Evolutionary conservation across 768 basidiomycete species (phyloP), one percentile per base, ranked within the genome.

Genomic region (Macrolepiota dolichaula): DNA sequence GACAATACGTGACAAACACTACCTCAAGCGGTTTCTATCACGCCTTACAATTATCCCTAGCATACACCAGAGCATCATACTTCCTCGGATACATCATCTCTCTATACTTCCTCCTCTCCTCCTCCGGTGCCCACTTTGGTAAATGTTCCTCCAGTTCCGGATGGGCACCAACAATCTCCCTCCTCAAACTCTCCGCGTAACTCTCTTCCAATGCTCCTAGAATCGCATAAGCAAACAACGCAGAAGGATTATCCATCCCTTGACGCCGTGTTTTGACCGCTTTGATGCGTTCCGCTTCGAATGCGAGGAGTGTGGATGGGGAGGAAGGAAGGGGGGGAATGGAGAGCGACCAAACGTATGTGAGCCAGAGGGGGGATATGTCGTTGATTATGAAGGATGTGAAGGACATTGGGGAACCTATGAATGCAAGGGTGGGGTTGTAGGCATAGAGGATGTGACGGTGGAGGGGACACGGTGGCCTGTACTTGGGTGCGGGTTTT

Each of bases 311-410:
- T 0, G 61, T 73, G 32, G 72, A 70, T 1, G 65, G 9, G 1
- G 76, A 74, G 22, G 66, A 53, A 0, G 81, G 80, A 59, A 79
- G 74, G 2, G 79, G 74, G 1, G 62, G 13, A 13, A 76, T 64
- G 29, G 66, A 60, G 1, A 70, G 64, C 2, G 63, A 58, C 79
- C 80, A 83, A 1, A 75, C 74, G 22, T 80, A 68, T 1, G 80
- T 66, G 42, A 84, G 73, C 79, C 79, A 83, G 2, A 78, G 80
- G 67, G 78, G 80, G n/a, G 72, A 72, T 50, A 84, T 70, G 60
- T 84, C 81, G 0, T 78, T 77, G 62, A 82, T 71, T 4, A 72
- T 72, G 65, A 83, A 84, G 2, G 82, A 81, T 9, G 77, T 82
- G 63, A 76, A 79, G 15, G 75, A 74, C 55, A 80, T 68, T 10